Base-by-base conservation (phyloP, 768 basidiomycete genomes). In the Phaffia australis region DNA sequence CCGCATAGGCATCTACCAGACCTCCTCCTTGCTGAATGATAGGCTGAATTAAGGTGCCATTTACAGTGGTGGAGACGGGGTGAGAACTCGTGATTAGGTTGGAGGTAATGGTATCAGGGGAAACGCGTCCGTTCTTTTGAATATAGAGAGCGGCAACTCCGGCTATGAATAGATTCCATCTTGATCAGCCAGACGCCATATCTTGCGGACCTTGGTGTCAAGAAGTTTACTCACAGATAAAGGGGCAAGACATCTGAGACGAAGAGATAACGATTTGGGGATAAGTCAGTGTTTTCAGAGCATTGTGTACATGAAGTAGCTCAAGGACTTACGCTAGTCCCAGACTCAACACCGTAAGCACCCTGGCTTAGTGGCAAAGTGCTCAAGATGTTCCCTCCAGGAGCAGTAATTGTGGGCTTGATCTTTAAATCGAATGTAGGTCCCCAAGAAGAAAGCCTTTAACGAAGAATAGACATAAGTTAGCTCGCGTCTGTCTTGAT, bases 1-100 rank as follows among this genome's bases (percentile, higher is more conserved):
- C 84, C 63, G 81, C 79, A 73, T 80, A 83, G 16, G 83, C 82
- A 66, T 86, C 78, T 63, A 86, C 76, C 21, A 68, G 54, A 29
- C 76, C 76, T 1, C 72, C 69, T 30, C 76, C 76, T 50, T 72
- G 71, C 16, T 68, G 68, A 55, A 74, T 74, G 48, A 74, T 71
- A 35, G 72, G 73, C n/a, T 69, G 67, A 29, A 75, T 69, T 3
- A 70, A 59, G 11, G 60, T 49, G 55, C 75, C 75, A 47, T 70
- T 68, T 16, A 63, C 47, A 16, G 66, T 64, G n/a, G 71, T 65
- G 0, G 72, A 63, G 23, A 75, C 57, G 23, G 69, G 70, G 35
- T 56, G 59, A 18, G 75, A 65, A 6, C 74, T 71, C 23, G 69
- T 67, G 60, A 76, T 64, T 54, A 77, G 47, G 58, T 71, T 73